Percentiles rank a stretch among this genome's conserved stretches.
Evolutionary conservation across 2,329 filamentous ascomycete genomes (phyloP).

Genomic region (Juglanconis juglandina): DNA sequence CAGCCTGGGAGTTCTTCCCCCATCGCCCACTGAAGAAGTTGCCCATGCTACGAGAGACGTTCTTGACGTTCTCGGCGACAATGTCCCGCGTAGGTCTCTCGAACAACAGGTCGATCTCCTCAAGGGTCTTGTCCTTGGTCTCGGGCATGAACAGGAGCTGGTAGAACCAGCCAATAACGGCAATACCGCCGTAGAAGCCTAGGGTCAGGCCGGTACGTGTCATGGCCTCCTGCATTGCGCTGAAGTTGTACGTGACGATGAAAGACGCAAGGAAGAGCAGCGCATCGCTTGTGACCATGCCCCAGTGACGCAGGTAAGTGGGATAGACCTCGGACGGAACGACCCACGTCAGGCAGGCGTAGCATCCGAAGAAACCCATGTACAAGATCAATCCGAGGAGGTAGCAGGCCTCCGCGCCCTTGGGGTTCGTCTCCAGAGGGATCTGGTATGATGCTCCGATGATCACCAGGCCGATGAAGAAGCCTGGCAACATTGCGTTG

Average conservation of each 20-base stretch:
- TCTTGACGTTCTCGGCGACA: slow-evolving; percentile 55
- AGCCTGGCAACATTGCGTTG: slow-evolving; percentile 66
- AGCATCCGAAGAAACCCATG: slow-evolving; percentile 66
- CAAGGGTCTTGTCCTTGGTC: slow-evolving; percentile 65
- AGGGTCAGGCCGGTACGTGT: slow-evolving; percentile 61
- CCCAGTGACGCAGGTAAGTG: slow-evolving; percentile 68
- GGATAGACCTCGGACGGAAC: slow-evolving; percentile 68
- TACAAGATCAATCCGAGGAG: slow-evolving; percentile 65
- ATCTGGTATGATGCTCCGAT: slow-evolving; percentile 64
- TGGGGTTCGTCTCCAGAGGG: slow-evolving; percentile 39
- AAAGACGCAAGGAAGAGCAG: slow-evolving; percentile 69
- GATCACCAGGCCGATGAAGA: slow-evolving; percentile 66
- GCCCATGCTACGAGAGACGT: slow-evolving; percentile 15
- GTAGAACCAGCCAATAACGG: slow-evolving; percentile 67
- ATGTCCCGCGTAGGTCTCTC: slow-evolving; percentile 60
- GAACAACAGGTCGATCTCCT: slow-evolving; percentile 70
- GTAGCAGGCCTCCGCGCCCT: slow-evolving; percentile 57
- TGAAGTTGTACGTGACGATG: slow-evolving; percentile 74
- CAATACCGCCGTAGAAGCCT: slow-evolving; percentile 73
- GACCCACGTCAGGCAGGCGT: slow-evolving; percentile 64
- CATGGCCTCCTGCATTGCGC: slow-evolving; percentile 66
- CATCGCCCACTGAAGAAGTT: slow-evolving; percentile 18
- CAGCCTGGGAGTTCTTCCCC: slow-evolving; percentile 1
- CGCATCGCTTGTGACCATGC: slow-evolving; percentile 68
- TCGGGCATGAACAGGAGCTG: slow-evolving; percentile 74